These are phyloP conservation scores for Suillus placidus DNA, from an alignment of 768 basidiomycete species.

Conservation along the genomic window DNA sequence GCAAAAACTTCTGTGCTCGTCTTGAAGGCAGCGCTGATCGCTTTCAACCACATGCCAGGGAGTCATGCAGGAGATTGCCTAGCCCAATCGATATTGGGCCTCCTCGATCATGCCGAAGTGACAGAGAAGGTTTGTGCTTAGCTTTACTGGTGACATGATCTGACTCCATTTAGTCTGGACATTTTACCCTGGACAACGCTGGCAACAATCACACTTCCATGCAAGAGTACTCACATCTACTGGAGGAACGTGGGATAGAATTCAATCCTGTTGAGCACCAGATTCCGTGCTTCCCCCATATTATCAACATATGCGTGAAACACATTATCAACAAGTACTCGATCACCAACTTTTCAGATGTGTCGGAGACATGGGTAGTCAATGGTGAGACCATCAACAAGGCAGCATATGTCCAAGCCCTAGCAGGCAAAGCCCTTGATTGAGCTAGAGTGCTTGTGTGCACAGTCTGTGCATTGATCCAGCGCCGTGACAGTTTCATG, in stretches of 20 bases:
- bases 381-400: background rate
- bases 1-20: too few relatives aligned
- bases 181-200: slow-evolving; percentile 18
- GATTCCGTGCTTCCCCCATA: slow-evolving; percentile 24
- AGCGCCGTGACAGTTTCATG: background rate
- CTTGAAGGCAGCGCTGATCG: too few relatives aligned
- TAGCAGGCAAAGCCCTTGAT: slow-evolving; percentile 3
- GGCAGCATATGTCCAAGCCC: slow-evolving; percentile 4
- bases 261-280: slow-evolving; percentile 15
- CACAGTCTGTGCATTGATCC: background rate
- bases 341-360: background rate
- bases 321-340: slow-evolving; percentile 11
- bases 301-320: slow-evolving; percentile 18
- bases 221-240: slow-evolving; percentile 6
- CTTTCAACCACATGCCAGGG: too few relatives aligned
- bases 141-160: too few relatives aligned
- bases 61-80: too few relatives aligned
- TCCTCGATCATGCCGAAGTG: too few relatives aligned
- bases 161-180: background rate
- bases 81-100: too few relatives aligned
- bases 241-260: slow-evolving; percentile 3
- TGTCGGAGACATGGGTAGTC: slow-evolving; percentile 4
- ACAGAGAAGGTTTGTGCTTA: too few relatives aligned
- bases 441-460: background rate
- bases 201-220: slow-evolving; percentile 20